These are phyloP conservation scores for Excoecaria cochinchinensis DNA, from an alignment of 345 rosid species.

Conservation along the genomic window DNA sequence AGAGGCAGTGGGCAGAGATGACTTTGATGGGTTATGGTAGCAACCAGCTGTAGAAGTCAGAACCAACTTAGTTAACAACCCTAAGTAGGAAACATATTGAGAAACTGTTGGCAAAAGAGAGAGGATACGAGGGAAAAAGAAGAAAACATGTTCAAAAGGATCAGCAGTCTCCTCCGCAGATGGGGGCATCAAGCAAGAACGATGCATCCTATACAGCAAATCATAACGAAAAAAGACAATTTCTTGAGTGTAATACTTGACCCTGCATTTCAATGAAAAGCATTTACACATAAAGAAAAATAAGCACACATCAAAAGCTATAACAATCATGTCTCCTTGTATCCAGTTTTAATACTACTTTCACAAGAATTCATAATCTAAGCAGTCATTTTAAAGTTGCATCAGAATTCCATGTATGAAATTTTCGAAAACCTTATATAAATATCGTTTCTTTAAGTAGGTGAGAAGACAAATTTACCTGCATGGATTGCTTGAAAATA, in stretches of 20 bases:
- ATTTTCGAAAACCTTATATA: constrained; percentile 5
- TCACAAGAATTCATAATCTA: constrained; percentile 1
- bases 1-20: constrained; percentile 97
- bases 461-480: constrained; percentile 46
- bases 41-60: constrained; percentile 73
- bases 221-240: constrained; percentile 88
- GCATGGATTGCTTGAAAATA: constrained; percentile 95
- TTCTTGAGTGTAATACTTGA: constrained; percentile 86
- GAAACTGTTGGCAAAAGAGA: neutral
- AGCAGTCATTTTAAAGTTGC: neutral
- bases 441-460: constrained; percentile 9
- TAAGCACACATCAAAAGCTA: constrained; percentile 4
- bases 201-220: constrained; percentile 85
- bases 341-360: neutral
- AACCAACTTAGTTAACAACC: constrained; percentile 17
- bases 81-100: neutral
- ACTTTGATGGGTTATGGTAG: constrained; percentile 93
- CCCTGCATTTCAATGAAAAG: constrained; percentile 45
- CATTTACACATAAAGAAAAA: constrained; percentile 1
- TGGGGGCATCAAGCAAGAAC: constrained; percentile 84
- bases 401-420: neutral
- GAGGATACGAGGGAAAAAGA: neutral
- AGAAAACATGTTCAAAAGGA: constrained; percentile 75
- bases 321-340: neutral
- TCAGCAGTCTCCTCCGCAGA: constrained; percentile 80